These are phyloP conservation scores for Ramaria rubella DNA, from an alignment of 768 basidiomycete genomes.

Conservation along the genomic window DNA sequence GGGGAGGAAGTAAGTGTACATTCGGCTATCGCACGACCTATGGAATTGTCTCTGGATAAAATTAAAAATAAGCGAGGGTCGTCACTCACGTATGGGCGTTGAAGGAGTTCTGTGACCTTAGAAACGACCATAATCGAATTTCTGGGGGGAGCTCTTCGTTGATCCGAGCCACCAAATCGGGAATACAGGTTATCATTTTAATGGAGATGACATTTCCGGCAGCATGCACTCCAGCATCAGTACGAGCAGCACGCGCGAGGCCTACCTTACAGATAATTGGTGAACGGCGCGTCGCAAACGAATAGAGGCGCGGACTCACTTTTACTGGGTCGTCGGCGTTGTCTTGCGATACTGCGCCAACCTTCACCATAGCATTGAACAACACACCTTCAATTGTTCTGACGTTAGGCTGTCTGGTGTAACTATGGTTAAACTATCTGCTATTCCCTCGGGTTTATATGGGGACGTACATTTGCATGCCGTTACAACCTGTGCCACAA, in stretches of 20 bases:
- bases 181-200: slow-evolving; percentile 74
- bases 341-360: slow-evolving; percentile 90
- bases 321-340: slow-evolving; percentile 89
- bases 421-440: background rate
- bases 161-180: slow-evolving; percentile 62
- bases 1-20: slow-evolving; percentile 97
- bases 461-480: slow-evolving; percentile 88
- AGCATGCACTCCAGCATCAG: slow-evolving; percentile 96
- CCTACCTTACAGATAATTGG: slow-evolving; percentile 48
- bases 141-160: slow-evolving; percentile 88
- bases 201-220: slow-evolving; percentile 90
- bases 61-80: slow-evolving; percentile 16
- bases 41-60: background rate
- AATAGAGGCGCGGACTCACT: slow-evolving; percentile 33
- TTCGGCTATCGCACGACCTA: slow-evolving; percentile 89
- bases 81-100: slow-evolving; percentile 51
- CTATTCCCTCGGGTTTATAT: background rate
- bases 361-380: slow-evolving; percentile 81
- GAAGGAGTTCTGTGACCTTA: slow-evolving; percentile 76
- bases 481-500: slow-evolving; percentile 85
- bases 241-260: slow-evolving; percentile 84
- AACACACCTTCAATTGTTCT: slow-evolving; percentile 86
- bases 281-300: background rate
- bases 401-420: slow-evolving; percentile 57
- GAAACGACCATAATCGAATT: slow-evolving; percentile 89